Conservation (phyloP, 495 filamentous ascomycete genomes). For the Aspergillus carlsbadensis region DNA sequence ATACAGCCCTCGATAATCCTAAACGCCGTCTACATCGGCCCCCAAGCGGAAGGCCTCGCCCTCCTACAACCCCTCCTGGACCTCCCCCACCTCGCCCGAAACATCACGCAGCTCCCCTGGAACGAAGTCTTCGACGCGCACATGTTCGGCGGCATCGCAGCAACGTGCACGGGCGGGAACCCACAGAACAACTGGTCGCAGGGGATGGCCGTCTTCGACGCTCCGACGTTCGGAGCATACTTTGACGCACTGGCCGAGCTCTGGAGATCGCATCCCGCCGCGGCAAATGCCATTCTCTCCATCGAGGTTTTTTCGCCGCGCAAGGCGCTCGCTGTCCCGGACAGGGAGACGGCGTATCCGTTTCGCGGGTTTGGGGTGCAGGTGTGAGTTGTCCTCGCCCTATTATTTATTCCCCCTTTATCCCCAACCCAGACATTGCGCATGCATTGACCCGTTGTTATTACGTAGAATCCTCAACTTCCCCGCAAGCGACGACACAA, state of each 20-base stretch:
- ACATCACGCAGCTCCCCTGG: background rate
- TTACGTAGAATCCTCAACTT: no score
- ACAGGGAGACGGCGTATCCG: no score
- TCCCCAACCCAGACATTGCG: no score
- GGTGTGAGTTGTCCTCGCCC: no score
- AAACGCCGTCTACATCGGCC: background rate
- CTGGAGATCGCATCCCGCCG: background rate
- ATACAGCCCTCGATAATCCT: background rate
- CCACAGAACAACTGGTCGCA: background rate
- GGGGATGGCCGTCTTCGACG: background rate
- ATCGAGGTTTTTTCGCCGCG: no score
- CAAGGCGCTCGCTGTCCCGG: slow-evolving; percentile 29
- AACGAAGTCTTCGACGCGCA: background rate
- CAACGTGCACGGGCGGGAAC: background rate
- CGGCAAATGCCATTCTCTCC: background rate
- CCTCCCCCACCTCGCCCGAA: background rate
- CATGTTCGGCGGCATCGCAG: background rate
- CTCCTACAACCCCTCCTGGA: background rate
- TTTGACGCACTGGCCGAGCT: background rate
- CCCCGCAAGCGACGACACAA: no score
- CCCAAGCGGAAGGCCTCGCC: background rate
- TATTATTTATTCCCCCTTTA: no score
- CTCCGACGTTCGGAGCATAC: background rate
- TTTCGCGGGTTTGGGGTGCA: no score
- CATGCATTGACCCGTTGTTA: no score